Base-by-base conservation (phyloP, 2,329 filamentous ascomycete species). In the Colletotrichum australisinense region DNA sequence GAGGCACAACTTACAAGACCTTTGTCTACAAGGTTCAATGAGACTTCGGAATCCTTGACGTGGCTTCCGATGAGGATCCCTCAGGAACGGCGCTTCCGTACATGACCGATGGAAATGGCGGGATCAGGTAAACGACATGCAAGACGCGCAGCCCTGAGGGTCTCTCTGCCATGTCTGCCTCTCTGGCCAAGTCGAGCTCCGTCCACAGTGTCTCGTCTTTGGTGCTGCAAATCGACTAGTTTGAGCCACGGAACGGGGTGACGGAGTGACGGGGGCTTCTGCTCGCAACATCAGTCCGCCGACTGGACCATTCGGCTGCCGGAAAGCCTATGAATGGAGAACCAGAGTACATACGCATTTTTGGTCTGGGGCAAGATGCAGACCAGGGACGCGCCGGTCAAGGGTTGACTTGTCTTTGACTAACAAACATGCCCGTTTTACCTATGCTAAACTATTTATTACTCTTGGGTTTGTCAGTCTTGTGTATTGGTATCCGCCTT, bases 331-430 rank as follows among this genome's bases (percentile, higher is more conserved):
- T 68, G 65, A 72, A 63, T 65, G 69, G 46, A 66, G 62, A 30
- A 14, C 5, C 30, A 32, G 30, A 35, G 42, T 65, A 26, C 24
- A 26, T 26, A 55, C 49, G 59, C 70, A 49, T 65, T 72, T 69
- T n/a, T 28, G 32, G 56, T 65, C 66, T 70, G 55, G 70, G 70
- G 58, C 69, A 72, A 52, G 58, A 67, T 67, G 58, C 65, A 72
- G 53, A 59, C 52, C 69, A 69, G 59, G 65, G 63, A 72, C 69
- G 56, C 65, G 69, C 57, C 69, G 64, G 57, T 49, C 56, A 49
- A 19, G 14, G 56, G 64, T 58, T 49, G 55, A 35, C 58, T 60
- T 35, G 12, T 38, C 63, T 9, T 72, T 72, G 58, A 65, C 69
- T 69, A 73, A 65, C 55, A 65, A 49, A 73, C 55, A 46, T 60